Conservation (phyloP, 768 basidiomycete species). For the Tricholoma flavovirens region DNA sequence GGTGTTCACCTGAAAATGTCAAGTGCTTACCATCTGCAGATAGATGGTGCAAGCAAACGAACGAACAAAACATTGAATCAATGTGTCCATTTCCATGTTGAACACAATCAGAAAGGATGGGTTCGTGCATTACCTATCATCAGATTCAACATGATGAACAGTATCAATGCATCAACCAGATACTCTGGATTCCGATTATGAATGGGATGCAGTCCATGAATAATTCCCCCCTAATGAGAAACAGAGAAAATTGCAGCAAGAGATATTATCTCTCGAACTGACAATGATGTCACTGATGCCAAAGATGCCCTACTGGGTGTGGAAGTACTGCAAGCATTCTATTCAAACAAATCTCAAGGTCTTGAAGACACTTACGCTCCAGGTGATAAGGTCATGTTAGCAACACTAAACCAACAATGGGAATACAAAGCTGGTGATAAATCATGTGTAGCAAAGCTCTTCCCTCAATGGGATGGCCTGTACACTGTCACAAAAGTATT, state of each 20-base stretch:
- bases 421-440: slow-evolving; percentile 18
- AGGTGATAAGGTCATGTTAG: slow-evolving; percentile 25
- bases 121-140: too few relatives aligned
- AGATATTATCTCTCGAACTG: slow-evolving; percentile 6
- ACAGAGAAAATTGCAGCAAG: slow-evolving; percentile 2
- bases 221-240: too few relatives aligned
- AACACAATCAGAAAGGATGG: too few relatives aligned
- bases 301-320: slow-evolving; percentile 12
- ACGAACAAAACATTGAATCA: too few relatives aligned
- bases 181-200: too few relatives aligned
- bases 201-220: too few relatives aligned
- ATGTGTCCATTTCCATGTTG: too few relatives aligned
- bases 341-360: background rate
- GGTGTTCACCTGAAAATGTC: slow-evolving; percentile 18
- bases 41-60: slow-evolving; percentile 28
- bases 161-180: too few relatives aligned
- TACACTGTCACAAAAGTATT: slow-evolving; percentile 16
- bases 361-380: background rate
- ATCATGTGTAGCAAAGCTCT: slow-evolving; percentile 16
- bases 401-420: slow-evolving; percentile 16
- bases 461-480: slow-evolving; percentile 20
- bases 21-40: slow-evolving; percentile 29
- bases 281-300: slow-evolving; percentile 1
- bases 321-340: background rate
- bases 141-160: too few relatives aligned